Conservation (phyloP, 768 basidiomycete genomes). For the Naematelia aurantialba region DNA sequence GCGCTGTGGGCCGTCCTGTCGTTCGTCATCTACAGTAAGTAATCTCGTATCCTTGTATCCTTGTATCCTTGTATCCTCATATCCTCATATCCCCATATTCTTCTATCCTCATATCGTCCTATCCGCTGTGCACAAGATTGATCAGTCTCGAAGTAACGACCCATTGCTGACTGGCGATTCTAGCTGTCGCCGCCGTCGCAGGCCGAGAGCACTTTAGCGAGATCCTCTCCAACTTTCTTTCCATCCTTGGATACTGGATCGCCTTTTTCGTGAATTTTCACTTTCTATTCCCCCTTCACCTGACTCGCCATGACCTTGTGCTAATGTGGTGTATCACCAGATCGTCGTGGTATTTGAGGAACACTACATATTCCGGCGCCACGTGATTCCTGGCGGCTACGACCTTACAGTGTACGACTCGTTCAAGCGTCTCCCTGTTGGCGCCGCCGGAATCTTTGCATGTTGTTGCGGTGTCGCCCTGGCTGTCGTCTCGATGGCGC, state of each 20-base stretch:
- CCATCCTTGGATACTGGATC: slow-evolving; percentile 55
- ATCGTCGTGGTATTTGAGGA: slow-evolving; percentile 55
- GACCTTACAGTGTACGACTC: slow-evolving; percentile 57
- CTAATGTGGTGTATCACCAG: neutral
- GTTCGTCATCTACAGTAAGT: slow-evolving; percentile 44
- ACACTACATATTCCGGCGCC: slow-evolving; percentile 55
- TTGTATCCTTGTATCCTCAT: neutral
- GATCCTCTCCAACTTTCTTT: slow-evolving; percentile 54
- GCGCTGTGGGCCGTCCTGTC: slow-evolving; percentile 55
- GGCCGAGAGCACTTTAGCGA: slow-evolving; percentile 53
- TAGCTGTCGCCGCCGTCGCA: slow-evolving; percentile 24
- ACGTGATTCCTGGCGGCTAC: slow-evolving; percentile 55
- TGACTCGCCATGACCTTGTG: neutral
- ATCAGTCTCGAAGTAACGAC: no score
- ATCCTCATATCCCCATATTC: neutral
- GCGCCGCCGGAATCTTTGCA: slow-evolving; percentile 56
- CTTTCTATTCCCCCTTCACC: neutral
- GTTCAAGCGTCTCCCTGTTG: slow-evolving; percentile 54
- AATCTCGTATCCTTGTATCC: no score
- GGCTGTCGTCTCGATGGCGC: slow-evolving; percentile 58
- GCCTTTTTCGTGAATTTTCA: slow-evolving; percentile 51
- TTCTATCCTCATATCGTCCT: neutral
- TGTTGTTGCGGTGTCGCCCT: slow-evolving; percentile 56
- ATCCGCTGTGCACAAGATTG: neutral
- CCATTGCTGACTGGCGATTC: neutral